Conservation (phyloP, 495 filamentous ascomycete species). For the Aspergillus egyptiacus region DNA sequence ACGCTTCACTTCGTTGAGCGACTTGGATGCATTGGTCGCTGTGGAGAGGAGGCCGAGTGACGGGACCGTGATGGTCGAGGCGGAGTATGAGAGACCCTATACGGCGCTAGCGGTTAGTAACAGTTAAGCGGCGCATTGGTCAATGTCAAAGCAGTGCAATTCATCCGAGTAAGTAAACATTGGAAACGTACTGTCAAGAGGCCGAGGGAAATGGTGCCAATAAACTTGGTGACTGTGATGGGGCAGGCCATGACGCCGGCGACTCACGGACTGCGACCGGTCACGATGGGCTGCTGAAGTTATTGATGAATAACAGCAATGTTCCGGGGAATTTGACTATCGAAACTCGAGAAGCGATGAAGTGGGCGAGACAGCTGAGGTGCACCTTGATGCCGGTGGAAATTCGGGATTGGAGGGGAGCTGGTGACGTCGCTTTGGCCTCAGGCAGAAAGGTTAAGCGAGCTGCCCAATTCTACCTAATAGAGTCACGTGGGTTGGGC, state of each 20-base stretch:
- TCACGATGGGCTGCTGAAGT: not conserved
- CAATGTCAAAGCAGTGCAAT: no score
- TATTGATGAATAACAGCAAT: no score
- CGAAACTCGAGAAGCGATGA: no score
- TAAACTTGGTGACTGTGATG: slow-evolving; percentile 77
- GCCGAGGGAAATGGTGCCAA: slow-evolving; percentile 80
- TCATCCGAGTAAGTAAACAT: not conserved
- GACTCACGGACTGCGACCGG: not conserved
- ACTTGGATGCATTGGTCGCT: slow-evolving; percentile 56
- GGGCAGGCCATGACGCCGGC: slow-evolving; percentile 55
- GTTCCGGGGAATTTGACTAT: no score
- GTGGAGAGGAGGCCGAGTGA: slow-evolving; percentile 71
- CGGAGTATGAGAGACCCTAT: slow-evolving; percentile 80
- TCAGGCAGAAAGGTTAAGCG: no score
- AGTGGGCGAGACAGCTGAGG: no score
- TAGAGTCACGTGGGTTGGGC: no score
- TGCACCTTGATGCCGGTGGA: no score
- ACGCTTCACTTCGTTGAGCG: slow-evolving; percentile 57
- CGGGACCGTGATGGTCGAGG: slow-evolving; percentile 65
- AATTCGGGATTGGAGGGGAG: no score
- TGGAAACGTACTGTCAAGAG: slow-evolving; percentile 66
- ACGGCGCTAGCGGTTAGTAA: not conserved
- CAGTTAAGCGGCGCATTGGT: no score
- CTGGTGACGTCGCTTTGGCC: no score
- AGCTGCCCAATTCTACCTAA: no score